Percentiles rank a stretch among this genome's conserved stretches.
Evolutionary conservation across 345 rosid genomes (phyloP).

Genomic region (Capsella bursapastoris): DNA sequence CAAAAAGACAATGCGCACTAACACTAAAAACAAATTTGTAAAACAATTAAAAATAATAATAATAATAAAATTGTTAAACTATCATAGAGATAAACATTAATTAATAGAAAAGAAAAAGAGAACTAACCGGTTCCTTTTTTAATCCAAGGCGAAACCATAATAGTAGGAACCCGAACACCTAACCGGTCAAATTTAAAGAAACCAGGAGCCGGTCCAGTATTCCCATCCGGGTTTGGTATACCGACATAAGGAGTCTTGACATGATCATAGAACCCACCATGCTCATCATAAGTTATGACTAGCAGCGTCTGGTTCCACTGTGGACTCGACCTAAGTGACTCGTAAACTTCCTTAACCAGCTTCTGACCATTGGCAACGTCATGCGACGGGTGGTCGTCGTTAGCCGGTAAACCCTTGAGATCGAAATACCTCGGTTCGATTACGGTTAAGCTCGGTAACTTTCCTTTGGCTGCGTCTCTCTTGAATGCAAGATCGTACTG

Average conservation of each 20-base stretch:
- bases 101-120: not conserved
- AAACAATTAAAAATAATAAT: too few species aligned
- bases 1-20: not conserved
- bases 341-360: conserved; percentile 85
- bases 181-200: conserved; percentile 93
- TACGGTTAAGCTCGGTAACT: conserved; percentile 73
- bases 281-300: conserved; percentile 91
- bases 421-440: conserved; percentile 92
- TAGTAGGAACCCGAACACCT: conserved; percentile 91
- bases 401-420: conserved; percentile 69
- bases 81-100: not conserved
- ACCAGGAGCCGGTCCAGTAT: conserved; percentile 86
- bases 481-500: conserved; percentile 64
- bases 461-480: conserved; percentile 75
- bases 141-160: conserved; percentile 97
- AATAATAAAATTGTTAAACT: not conserved
- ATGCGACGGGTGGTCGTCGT: conserved; percentile 96
- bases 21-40: not conserved
- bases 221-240: conserved; percentile 92
- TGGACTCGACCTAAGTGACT: conserved; percentile 83
- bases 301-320: conserved; percentile 93
- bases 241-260: conserved; percentile 75
- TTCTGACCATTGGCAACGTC: conserved; percentile 87
- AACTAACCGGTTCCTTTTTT: conserved; percentile 86
- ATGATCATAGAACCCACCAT: conserved; percentile 96